phyloP scores from a whole-genome alignment of 1,284 basidiomycete genomes.

The Ustilago xerochloae region DNA sequence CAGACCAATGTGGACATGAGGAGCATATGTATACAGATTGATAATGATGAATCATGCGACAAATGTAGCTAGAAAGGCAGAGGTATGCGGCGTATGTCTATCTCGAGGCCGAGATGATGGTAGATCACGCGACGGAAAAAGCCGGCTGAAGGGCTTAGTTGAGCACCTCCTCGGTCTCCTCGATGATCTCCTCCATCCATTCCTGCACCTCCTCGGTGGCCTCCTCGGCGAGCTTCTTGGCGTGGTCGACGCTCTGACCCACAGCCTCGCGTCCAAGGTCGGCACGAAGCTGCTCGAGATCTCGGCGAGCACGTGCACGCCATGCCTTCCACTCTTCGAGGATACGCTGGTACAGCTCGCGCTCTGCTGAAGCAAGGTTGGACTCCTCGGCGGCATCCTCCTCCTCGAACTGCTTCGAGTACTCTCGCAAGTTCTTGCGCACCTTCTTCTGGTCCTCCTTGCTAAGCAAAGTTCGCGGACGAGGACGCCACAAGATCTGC shows the following conservation, averaged over 20 bases:
- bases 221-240: conserved; percentile 60
- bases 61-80: not conserved
- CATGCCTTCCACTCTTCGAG: conserved; percentile 99
- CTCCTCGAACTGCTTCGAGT: conserved; percentile 91
- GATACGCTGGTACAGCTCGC: conserved; percentile 88
- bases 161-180: conserved; percentile 66
- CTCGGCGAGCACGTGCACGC: conserved; percentile 69
- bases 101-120: not conserved
- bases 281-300: conserved; percentile 52
- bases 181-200: conserved; percentile 68
- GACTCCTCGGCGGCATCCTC: conserved; percentile 95
- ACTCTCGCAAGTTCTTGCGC: conserved; percentile 90
- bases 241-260: conserved; percentile 48
- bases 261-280: conserved; percentile 49
- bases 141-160: conserved; percentile 12
- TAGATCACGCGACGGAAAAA: not conserved
- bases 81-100: not conserved
- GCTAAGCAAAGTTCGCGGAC: conserved; percentile 85
- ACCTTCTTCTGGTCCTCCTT: conserved; percentile 90
- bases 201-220: conserved; percentile 67
- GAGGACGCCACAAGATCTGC: conserved; percentile 97
- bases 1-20: not conserved
- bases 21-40: conserved; percentile 16
- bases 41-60: not conserved
- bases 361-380: conserved; percentile 90